A percentile compares a stretch with the other conserved stretches of the same genome.
Evolutionary conservation across 1,284 basidiomycete genomes (phyloP).

Genomic region (Malassezia restricta): DNA sequence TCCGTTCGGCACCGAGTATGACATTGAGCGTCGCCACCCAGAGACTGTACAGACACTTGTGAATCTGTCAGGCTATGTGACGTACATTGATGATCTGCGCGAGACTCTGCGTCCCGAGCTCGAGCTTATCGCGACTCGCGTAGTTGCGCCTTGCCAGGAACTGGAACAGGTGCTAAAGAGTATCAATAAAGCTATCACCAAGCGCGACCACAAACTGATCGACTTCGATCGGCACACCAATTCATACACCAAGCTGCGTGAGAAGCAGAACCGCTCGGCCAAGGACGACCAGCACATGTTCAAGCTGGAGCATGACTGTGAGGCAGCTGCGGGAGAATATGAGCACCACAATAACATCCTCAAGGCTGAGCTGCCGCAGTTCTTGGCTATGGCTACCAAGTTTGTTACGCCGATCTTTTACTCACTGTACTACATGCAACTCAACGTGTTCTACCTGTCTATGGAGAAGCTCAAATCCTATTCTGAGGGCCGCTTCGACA

Average conservation of each 20-base stretch:
- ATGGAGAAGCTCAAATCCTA: conserved; percentile 83
- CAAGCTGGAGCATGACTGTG: conserved; percentile 94
- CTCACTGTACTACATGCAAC: conserved; percentile 98
- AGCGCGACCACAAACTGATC: conserved; percentile 90
- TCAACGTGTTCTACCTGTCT: conserved; percentile 85
- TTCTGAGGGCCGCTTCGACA: conserved; percentile 65
- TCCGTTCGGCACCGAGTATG: conserved; percentile 56
- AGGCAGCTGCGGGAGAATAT: conserved; percentile 84
- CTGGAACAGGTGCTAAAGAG: conserved; percentile 71
- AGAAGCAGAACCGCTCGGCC: conserved; percentile 62
- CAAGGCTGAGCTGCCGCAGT: conserved; percentile 83
- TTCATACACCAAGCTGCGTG: conserved; percentile 79
- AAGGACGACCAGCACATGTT: conserved; percentile 46
- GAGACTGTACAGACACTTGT: conserved; percentile 65
- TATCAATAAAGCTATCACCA: conserved; percentile 84
- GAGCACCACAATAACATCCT: conserved; percentile 85
- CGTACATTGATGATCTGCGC: conserved; percentile 70
- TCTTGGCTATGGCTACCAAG: conserved; percentile 71
- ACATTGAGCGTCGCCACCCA: conserved; percentile 66
- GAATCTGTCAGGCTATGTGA: conserved; percentile 62
- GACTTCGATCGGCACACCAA: conserved; percentile 97
- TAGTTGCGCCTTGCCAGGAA: conserved; percentile 77
- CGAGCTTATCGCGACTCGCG: conserved; percentile 80
- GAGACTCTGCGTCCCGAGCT: conserved; percentile 72
- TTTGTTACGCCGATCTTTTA: conserved; percentile 95